Evolutionary conservation across 495 filamentous ascomycete species (phyloP), one percentile per base, ranked within the genome.

Genomic region (Copromyces sp.): DNA sequence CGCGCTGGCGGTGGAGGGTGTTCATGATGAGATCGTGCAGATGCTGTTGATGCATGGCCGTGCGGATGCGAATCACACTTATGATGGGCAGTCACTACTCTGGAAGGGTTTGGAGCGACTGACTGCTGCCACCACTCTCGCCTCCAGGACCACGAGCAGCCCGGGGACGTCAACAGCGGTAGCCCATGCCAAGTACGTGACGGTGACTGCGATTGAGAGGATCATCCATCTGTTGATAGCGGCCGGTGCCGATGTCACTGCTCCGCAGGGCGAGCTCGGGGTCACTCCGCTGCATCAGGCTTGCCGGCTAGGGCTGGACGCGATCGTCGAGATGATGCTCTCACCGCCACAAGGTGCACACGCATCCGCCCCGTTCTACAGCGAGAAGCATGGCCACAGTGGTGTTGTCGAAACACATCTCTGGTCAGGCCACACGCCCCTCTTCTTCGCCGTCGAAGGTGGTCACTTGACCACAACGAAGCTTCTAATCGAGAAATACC

Each of bases 391-490:
- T 9, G 76, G 73, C 37, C 39, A 42, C 39, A 14, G 72, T 39
- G 72, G 35, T 38, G 9, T 74, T 17, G 12, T 65, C 53, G 70
- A 77, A 41, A 71, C 69, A 16, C 47, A 16, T 17, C 79, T 70
- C 16, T 69, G 71, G 70, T 39, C 68, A 35, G 75, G 75, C 65
- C 70, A 74, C 42, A 72, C 72, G 16, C 74, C 77, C 9, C 71
- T 79, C 24, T 75, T 76, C 53, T 53, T 74, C 68, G 83, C 83
- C 42, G 77, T 75, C 37, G 74, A 78, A 38, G 77, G 74, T 59
- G 79, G 82, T 20, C 79, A 79, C 24, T 71, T 71, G 12, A 76
- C 78, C 32, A 72, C 78, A 11, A 78, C 80, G 20, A 74, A 69
- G 20, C 71, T 79, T 38, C 72, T 83, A 24, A 75, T 82, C 44